Evolutionary conservation across 768 basidiomycete species (phyloP).

Genomic region (Tremella yokohamensis): DNA sequence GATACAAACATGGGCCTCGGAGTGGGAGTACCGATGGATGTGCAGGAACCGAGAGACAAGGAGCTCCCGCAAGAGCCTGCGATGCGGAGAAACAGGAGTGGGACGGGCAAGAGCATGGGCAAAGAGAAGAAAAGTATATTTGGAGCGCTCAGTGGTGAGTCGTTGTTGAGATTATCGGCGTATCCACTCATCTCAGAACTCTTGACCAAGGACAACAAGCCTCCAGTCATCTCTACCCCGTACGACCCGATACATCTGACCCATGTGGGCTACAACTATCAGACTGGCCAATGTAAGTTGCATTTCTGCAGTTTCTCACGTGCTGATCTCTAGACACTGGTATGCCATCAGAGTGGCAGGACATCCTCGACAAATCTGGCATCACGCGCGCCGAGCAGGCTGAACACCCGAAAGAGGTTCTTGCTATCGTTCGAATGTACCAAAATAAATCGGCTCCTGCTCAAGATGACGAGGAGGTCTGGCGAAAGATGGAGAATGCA

Average conservation of each 20-base stretch:
- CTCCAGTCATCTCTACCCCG: constrained; percentile 84
- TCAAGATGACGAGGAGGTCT: constrained; percentile 56
- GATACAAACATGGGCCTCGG: constrained; percentile 33
- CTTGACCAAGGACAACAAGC: constrained; percentile 47
- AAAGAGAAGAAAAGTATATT: constrained; percentile 51
- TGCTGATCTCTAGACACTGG: constrained; percentile 55
- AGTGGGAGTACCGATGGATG: constrained; percentile 34
- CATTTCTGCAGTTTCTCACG: not conserved
- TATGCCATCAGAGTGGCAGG: constrained; percentile 98
- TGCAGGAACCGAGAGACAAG: constrained; percentile 36
- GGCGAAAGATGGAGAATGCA: constrained; percentile 36
- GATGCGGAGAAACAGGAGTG: constrained; percentile 42
- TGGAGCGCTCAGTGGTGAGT: constrained; percentile 48
- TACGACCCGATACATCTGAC: constrained; percentile 99
- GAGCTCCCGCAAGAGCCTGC: constrained; percentile 46
- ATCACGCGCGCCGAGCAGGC: constrained; percentile 93
- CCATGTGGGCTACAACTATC: constrained; percentile 98
- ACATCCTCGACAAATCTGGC: constrained; percentile 82
- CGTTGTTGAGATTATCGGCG: not conserved
- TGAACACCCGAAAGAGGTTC: constrained; percentile 83
- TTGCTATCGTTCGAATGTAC: constrained; percentile 98
- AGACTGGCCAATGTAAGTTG: constrained; percentile 77
- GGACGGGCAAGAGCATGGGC: constrained; percentile 43
- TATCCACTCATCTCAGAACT: constrained; percentile 31
- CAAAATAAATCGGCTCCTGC: constrained; percentile 67